A percentile compares a stretch with the other conserved stretches of the same genome.
phyloP scores from a whole-genome alignment of 202 grass and related monocot species.

The Dendrocalamus latiflorus region DNA sequence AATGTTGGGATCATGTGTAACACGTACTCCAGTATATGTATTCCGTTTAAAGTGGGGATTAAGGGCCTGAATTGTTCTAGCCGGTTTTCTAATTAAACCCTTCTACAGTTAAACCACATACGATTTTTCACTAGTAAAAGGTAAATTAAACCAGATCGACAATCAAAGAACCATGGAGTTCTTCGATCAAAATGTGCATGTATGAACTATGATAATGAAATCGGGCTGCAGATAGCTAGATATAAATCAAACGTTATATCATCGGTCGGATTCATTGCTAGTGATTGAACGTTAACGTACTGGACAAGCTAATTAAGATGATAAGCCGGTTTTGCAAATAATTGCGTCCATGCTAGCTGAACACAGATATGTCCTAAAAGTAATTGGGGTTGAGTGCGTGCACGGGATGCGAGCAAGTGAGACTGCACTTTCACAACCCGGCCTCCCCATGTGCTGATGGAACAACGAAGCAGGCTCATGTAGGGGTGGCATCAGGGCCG shows the following conservation, averaged over 20 bases:
- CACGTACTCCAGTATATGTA: too few relatives aligned
- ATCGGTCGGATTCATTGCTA: neutral
- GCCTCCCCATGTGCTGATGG: slow-evolving; percentile 16
- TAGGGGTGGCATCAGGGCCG: too few relatives aligned
- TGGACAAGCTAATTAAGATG: neutral
- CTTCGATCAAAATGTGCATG: neutral
- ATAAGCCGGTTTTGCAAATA: neutral
- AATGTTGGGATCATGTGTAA: too few relatives aligned
- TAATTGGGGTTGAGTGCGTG: slow-evolving; percentile 4
- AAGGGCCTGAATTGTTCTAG: too few relatives aligned
- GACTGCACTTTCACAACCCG: slow-evolving; percentile 7
- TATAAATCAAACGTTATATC: neutral
- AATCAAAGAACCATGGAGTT: too few relatives aligned
- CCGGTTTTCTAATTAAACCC: too few relatives aligned
- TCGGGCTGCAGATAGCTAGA: neutral
- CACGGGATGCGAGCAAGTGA: neutral
- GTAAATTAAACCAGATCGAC: too few relatives aligned
- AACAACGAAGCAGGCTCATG: slow-evolving; percentile 5
- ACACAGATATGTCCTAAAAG: neutral
- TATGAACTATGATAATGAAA: neutral
- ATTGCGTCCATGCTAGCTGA: neutral
- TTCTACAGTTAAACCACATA: too few relatives aligned
- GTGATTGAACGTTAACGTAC: neutral
- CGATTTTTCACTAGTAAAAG: too few relatives aligned
- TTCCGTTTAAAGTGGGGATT: too few relatives aligned